Evolutionary conservation across 352 stramenopile species (phyloP).

Genomic region (Phytopythium ostracodes): DNA sequence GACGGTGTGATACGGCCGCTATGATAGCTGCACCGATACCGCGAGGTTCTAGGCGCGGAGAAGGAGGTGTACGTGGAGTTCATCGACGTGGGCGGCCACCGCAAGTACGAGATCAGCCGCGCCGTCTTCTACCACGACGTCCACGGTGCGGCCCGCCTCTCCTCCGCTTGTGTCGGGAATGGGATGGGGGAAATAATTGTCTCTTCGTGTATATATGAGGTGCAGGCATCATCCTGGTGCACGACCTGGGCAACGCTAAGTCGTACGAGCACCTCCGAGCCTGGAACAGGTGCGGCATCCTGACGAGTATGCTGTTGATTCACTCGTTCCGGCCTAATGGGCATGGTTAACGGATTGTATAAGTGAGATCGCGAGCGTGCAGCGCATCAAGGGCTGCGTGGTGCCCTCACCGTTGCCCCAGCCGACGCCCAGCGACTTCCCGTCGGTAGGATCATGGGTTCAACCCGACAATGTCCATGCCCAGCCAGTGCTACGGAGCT

Average conservation of each 20-base stretch:
- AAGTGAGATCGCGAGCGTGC: conserved; percentile 39
- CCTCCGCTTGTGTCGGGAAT: neutral
- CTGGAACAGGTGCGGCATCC: conserved; percentile 30
- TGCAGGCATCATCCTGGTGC: conserved; percentile 65
- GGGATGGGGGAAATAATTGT: no score
- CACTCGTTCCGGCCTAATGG: no score
- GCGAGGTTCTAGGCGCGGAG: conserved; percentile 28
- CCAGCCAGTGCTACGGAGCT: neutral
- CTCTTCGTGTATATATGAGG: neutral
- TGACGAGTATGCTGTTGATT: no score
- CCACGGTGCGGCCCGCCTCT: conserved; percentile 27
- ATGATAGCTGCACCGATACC: conserved; percentile 25
- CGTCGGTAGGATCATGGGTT: conserved; percentile 24
- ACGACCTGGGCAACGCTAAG: conserved; percentile 75
- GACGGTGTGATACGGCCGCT: neutral
- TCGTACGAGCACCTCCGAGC: conserved; percentile 68
- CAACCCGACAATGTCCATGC: no score
- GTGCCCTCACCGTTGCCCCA: conserved; percentile 25
- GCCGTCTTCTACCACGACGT: conserved; percentile 80
- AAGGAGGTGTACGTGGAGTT: conserved; percentile 79
- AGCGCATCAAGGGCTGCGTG: conserved; percentile 56
- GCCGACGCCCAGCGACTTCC: conserved; percentile 22
- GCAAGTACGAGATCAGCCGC: conserved; percentile 78
- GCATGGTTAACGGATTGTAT: neutral
- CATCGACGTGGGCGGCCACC: conserved; percentile 77